Base-by-base conservation (phyloP, 371 early-diverging fungal species). In the Thermomucor indicae-seudaticae region DNA sequence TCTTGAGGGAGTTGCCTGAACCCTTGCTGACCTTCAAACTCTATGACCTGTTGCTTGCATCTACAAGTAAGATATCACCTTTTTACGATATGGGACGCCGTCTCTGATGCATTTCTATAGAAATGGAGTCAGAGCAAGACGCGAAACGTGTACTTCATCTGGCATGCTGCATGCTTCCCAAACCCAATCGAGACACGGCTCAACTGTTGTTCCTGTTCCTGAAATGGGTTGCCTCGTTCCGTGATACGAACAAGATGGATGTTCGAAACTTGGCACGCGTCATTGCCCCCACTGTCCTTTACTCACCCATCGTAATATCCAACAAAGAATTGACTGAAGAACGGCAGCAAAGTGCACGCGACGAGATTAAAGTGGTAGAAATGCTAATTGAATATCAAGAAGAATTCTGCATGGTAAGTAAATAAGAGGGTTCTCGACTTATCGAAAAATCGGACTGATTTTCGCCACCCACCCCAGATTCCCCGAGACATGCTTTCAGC, bases 261-360 rank as follows among this genome's bases (percentile, higher is more conserved):
- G 56, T 85, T 14, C 79, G 81, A 31, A 97, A 95, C 51, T 61
- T 97, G 45, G 94, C 96, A 1, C 88, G 89, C 0, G 91, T 97
- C 2, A 86, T 97, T 30, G 81, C 95, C 1, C 97, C 97, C 6
- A 96, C 91, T 52, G 83, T 97, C n/a, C 69, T 96, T n/a, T 94
- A 92, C 54, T 43, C 53, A 12, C 46, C 53, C 2, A 20, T 43
- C 5, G n/a, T n/a, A n/a, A n/a, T n/a, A n/a, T 32, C 47, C 34
- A 40, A 49, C n/a, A 68, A 72, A 60, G 43, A 44, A 14, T 14
- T 42, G 12, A 23, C 32, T 17, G 83, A 81, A 12, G 75, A 77
- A 35, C 74, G 78, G 25, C 80, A 81, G 45, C 54, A 51, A n/a
- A 81, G 81, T 41, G 58, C 67, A 1, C 52, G 58, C 24, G 61